Conservation (phyloP, 106 monocot species). For the Cymbidium sinense region DNA sequence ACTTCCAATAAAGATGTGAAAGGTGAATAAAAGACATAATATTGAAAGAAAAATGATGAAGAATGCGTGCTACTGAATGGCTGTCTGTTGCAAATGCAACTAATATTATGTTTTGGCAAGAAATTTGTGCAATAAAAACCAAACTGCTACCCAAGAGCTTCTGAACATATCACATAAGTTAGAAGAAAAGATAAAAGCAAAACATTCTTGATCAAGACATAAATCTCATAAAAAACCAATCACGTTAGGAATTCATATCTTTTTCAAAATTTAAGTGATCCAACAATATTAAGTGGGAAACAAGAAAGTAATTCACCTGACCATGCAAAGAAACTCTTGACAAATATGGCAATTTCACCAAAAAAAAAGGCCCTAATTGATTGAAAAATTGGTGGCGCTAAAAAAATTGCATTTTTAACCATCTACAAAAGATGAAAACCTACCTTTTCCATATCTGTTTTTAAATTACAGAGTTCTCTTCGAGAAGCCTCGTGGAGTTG, state of each 20-base stretch:
- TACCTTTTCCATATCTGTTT: constrained; percentile 50
- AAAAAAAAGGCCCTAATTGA: not conserved
- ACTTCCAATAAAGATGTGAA: not conserved
- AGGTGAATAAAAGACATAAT: not conserved
- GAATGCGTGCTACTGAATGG: not conserved
- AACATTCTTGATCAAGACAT: not conserved
- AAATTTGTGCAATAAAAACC: not conserved
- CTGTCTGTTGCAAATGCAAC: not conserved
- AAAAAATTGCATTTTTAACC: not conserved
- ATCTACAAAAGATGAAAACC: constrained; percentile 8
- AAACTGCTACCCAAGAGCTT: not conserved
- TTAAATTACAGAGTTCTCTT: constrained; percentile 37
- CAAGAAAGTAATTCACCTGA: not conserved
- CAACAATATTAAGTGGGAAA: not conserved
- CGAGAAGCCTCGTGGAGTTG: constrained; percentile 40
- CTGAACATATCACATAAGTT: not conserved
- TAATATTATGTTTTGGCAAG: not conserved
- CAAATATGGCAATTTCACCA: not conserved
- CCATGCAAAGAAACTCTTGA: not conserved
- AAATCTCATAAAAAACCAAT: not conserved
- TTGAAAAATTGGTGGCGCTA: not conserved
- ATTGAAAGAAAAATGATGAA: not conserved
- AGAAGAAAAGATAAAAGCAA: not conserved
- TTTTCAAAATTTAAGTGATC: not conserved
- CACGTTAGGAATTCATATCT: not conserved